Evolutionary conservation across 2,329 filamentous ascomycete species (phyloP).

Genomic region (Diaporthe nobilis): DNA sequence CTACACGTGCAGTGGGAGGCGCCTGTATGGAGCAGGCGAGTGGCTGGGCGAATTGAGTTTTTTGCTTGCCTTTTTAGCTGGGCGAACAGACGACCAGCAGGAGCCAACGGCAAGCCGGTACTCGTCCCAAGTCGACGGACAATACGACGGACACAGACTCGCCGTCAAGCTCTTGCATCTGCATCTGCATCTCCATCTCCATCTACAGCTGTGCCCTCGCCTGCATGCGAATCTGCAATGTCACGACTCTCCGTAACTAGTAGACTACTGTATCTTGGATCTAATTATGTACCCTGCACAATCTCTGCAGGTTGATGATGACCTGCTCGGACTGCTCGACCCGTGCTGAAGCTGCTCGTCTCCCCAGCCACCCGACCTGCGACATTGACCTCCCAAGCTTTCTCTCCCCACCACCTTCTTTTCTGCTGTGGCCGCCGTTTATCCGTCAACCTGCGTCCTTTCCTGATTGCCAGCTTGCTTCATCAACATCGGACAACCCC

Average conservation of each 20-base stretch:
- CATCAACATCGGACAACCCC: background rate
- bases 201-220: background rate
- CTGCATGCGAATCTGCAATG: slow-evolving; percentile 8
- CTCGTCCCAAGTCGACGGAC: slow-evolving; percentile 7
- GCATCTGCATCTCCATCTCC: background rate
- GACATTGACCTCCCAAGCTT: slow-evolving; percentile 6
- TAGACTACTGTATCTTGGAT: background rate
- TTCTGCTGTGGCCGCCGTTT: background rate
- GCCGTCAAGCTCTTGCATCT: background rate
- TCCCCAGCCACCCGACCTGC: slow-evolving; percentile 24
- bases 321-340: background rate
- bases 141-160: background rate
- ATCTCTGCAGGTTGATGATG: slow-evolving; percentile 4
- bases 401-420: slow-evolving; percentile 23
- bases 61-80: background rate
- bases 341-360: background rate
- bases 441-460: background rate
- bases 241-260: background rate
- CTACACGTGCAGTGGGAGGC: background rate
- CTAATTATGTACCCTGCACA: background rate
- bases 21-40: background rate
- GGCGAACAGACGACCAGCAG: background rate
- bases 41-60: slow-evolving; percentile 24
- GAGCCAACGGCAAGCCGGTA: background rate
- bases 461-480: background rate